Conservation (phyloP, 192 early-diverging fungal genomes). For the Spizellomyces punctatus region DNA sequence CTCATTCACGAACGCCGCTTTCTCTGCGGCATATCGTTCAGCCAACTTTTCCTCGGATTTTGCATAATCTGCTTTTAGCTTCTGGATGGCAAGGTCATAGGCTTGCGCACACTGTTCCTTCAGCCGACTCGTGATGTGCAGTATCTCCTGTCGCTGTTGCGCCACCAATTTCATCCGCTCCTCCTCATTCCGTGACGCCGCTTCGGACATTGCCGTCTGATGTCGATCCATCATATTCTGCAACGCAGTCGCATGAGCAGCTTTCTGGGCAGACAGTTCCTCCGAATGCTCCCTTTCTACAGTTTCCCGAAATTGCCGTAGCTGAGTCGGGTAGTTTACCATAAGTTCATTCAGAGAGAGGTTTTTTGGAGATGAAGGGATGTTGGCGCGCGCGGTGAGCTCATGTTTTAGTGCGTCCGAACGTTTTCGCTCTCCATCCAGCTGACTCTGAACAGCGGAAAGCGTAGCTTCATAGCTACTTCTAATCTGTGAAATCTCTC, state of each 20-base stretch:
- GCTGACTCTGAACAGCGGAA: background rate
- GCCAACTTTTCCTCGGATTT: slow-evolving; percentile 18
- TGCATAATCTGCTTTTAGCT: slow-evolving; percentile 40
- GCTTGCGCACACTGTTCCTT: slow-evolving; percentile 41
- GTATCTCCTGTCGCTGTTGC: slow-evolving; percentile 16
- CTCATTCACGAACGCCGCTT: no score
- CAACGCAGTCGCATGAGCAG: background rate
- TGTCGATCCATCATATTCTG: background rate
- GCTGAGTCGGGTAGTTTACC: slow-evolving; percentile 12
- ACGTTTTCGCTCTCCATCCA: background rate
- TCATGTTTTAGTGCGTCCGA: background rate
- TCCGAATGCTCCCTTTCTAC: slow-evolving; percentile 5
- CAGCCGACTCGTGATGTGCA: slow-evolving; percentile 7
- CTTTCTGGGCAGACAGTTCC: background rate
- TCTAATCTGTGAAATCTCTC: background rate
- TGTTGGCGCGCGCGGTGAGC: background rate
- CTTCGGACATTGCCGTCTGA: background rate
- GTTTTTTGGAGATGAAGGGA: background rate
- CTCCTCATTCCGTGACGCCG: background rate
- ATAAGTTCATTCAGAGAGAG: slow-evolving; percentile 2
- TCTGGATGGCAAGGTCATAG: slow-evolving; percentile 35
- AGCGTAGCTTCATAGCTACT: background rate
- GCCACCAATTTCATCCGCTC: background rate
- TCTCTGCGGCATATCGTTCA: background rate
- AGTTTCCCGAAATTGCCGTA: background rate